Conservation (phyloP, 441 rosid species). For the Adansonia madagascariensis region DNA sequence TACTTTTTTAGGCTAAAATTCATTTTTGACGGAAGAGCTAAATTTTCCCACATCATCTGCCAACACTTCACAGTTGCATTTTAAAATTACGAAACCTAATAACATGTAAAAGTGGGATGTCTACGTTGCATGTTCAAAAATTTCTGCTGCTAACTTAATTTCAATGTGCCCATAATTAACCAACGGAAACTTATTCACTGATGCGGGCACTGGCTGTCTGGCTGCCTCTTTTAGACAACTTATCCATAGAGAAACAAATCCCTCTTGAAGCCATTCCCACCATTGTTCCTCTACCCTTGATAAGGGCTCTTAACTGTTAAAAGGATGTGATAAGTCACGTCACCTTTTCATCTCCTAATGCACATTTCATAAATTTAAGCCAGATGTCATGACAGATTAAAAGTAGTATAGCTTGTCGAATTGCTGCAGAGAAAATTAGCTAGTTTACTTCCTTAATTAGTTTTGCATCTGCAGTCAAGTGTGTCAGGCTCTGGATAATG, state of each 20-base stretch:
- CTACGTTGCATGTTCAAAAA: conserved; percentile 32
- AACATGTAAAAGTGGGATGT: conserved; percentile 36
- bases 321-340: not conserved
- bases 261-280: not conserved
- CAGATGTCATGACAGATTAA: not conserved
- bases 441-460: not conserved
- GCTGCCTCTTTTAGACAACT: not conserved
- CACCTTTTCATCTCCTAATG: not conserved
- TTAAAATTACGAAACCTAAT: not conserved
- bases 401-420: not conserved
- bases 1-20: not conserved
- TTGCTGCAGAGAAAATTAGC: not conserved
- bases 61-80: not conserved
- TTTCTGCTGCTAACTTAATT: conserved; percentile 7
- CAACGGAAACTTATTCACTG: not conserved
- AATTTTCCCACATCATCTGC: not conserved
- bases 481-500: not conserved
- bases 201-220: not conserved
- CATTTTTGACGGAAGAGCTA: not conserved
- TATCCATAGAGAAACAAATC: not conserved
- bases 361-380: not conserved
- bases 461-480: not conserved
- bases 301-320: not conserved
- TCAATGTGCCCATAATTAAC: not conserved
- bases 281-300: not conserved